Evolutionary conservation across 495 filamentous ascomycete species (phyloP).

Genomic region (Trichocladium uniseriatum): DNA sequence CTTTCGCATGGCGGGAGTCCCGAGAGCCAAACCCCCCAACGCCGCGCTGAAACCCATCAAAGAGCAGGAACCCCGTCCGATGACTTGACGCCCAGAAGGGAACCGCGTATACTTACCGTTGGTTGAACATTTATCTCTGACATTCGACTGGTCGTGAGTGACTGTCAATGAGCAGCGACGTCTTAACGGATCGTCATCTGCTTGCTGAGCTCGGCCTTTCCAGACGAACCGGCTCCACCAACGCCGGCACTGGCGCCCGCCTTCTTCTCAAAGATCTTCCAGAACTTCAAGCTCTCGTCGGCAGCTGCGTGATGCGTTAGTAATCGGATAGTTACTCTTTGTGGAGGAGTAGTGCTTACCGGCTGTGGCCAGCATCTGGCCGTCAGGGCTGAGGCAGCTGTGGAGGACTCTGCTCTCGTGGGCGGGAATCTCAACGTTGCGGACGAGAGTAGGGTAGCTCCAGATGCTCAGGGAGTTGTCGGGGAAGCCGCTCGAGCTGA

Average conservation of each 20-base stretch:
- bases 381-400: conserved; percentile 89
- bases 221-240: conserved; percentile 46
- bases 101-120: conserved; percentile 40
- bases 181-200: conserved; percentile 92
- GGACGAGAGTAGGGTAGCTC: conserved; percentile 93
- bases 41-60: conserved; percentile 36
- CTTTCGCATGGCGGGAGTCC: conserved; percentile 9
- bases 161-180: neutral
- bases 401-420: conserved; percentile 95
- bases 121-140: conserved; percentile 22
- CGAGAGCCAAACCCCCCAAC: conserved; percentile 25
- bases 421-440: conserved; percentile 97
- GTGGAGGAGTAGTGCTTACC: conserved; percentile 31
- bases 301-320: conserved; percentile 45
- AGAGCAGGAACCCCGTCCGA: conserved; percentile 23
- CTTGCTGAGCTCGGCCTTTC: conserved; percentile 68
- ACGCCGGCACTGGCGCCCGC: conserved; percentile 54
- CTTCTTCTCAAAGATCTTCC: conserved; percentile 99
- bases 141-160: conserved; percentile 3
- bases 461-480: conserved; percentile 98
- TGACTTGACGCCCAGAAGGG: conserved; percentile 27
- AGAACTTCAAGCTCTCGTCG: conserved; percentile 98
- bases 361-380: conserved; percentile 92
- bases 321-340: neutral
- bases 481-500: conserved; percentile 94